These are phyloP conservation scores for Amauroascus verrucosus DNA, from an alignment of 2,329 filamentous ascomycete genomes.

Conservation along the genomic window DNA sequence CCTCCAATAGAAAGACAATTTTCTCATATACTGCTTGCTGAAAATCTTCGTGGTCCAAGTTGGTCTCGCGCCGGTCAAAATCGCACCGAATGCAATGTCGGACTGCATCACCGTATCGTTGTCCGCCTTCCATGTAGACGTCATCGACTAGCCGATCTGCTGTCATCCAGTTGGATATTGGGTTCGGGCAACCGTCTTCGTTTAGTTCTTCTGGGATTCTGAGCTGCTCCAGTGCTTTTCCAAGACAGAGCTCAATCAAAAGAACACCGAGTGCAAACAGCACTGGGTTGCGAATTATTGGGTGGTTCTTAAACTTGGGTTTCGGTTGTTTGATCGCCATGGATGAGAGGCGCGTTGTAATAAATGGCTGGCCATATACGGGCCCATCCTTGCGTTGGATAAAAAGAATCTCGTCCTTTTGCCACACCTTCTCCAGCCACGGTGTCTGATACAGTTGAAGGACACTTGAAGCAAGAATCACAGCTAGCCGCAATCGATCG, in stretches of 20 bases:
- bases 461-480: constrained; percentile 17
- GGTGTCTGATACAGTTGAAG: constrained; percentile 17
- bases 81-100: constrained; percentile 11
- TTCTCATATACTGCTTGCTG: constrained; percentile 10
- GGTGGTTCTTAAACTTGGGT: not conserved
- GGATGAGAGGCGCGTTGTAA: not conserved
- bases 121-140: constrained; percentile 5
- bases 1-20: constrained; percentile 8
- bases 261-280: constrained; percentile 15
- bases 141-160: constrained; percentile 4
- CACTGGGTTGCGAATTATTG: constrained; percentile 11
- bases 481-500: constrained; percentile 16
- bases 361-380: not conserved
- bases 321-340: not conserved
- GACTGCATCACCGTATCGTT: constrained; percentile 10
- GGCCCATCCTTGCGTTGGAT: not conserved
- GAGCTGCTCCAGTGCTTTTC: constrained; percentile 13
- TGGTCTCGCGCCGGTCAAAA: constrained; percentile 7
- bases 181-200: constrained; percentile 2
- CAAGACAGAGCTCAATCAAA: constrained; percentile 18
- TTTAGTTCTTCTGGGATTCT: constrained; percentile 9
- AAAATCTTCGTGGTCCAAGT: constrained; percentile 3
- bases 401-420: constrained; percentile 15
- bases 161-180: constrained; percentile 1
- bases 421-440: constrained; percentile 17